Base-by-base conservation (phyloP, 805 yeast species). In the Nakazawaea ishiwadae region DNA sequence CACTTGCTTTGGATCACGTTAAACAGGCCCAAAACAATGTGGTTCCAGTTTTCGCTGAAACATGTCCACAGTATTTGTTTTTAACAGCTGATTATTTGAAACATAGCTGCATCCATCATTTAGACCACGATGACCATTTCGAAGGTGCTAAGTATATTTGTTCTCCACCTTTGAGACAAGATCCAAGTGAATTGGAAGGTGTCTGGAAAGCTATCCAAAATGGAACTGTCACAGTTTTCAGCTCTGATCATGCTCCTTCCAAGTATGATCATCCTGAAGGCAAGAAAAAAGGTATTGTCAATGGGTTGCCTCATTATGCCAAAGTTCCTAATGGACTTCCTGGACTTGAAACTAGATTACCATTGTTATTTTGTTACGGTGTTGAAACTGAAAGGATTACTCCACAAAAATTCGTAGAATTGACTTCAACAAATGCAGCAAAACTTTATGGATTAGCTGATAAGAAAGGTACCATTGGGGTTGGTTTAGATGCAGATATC, bases 81-180 rank as follows among this genome's bases (percentile, higher is more conserved):
- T 48, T 71, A 19, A 67, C 73, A 3, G 62, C 68, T 24, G 70
- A 66, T 29, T 55, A 54, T 17, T 48, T 67, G 40, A 59, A 59
- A 40, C 45, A 45, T 34, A 53, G 53, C 3, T 48, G 50, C 26
- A 47, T 52, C 26, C 51, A 52, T 27, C 52, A 56, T 39, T 50
- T 52, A 9, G 54, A 59, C 41, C 37, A 44, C 14, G 49, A 56
- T 27, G 73, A 68, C 39, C 40, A 50, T 10, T 71, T 69, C 47
- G 67, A 63, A 44, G 77, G 76, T 6, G 75, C 77, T 10, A 71
- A 71, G 52, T 68, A 65, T 47, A 62, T 71, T 17, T 71, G 77
- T 48, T 71, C 77, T 1, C 77, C 77, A 1, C 77, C 77, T 4
- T 48, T 71, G 38, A 60, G 77, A 50, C 66, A 64, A 34, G 56